Evolutionary conservation across 2,329 filamentous ascomycete species (phyloP).

Genomic region (Simplicillium aogashimaense): DNA sequence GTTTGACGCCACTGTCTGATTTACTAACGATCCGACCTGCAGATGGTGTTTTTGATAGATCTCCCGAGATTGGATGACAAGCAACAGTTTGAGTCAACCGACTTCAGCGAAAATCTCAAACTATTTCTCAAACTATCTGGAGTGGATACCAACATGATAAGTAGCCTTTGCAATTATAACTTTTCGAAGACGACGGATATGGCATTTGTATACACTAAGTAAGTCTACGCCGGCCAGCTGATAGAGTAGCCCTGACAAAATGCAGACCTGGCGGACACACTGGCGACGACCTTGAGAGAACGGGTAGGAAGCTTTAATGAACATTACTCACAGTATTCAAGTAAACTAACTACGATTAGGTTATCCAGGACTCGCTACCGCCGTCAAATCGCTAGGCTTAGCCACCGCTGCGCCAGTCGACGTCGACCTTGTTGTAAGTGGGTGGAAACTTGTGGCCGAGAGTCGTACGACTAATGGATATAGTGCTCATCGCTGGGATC

Average conservation of each 20-base stretch:
- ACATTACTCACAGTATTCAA: background rate
- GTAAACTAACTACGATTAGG: constrained; percentile 35
- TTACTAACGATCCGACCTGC: constrained; percentile 12
- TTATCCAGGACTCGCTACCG: constrained; percentile 61
- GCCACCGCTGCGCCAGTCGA: constrained; percentile 44
- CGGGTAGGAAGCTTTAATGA: constrained; percentile 20
- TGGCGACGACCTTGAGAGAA: constrained; percentile 15
- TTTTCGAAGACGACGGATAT: constrained; percentile 63
- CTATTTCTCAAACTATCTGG: constrained; percentile 61
- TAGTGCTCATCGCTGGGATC: constrained; percentile 75
- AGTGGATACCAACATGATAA: constrained; percentile 52
- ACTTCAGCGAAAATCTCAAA: constrained; percentile 60
- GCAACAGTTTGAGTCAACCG: constrained; percentile 19
- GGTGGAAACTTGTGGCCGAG: too few relatives aligned
- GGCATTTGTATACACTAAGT: constrained; percentile 82
- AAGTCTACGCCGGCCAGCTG: constrained; percentile 5
- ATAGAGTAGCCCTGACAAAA: constrained; percentile 6
- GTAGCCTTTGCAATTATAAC: constrained; percentile 69
- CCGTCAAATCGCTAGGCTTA: constrained; percentile 56
- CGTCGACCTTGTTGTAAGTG: constrained; percentile 62
- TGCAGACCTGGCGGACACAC: constrained; percentile 24
- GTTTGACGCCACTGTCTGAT: constrained; percentile 2
- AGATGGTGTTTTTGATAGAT: constrained; percentile 87
- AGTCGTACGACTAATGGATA: background rate
- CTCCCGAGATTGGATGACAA: constrained; percentile 51